A percentile compares a stretch with the other conserved stretches of the same genome.
Evolutionary conservation across 139 green algal species (phyloP).

Genomic region (Monoraphidium neglectum): DNA sequence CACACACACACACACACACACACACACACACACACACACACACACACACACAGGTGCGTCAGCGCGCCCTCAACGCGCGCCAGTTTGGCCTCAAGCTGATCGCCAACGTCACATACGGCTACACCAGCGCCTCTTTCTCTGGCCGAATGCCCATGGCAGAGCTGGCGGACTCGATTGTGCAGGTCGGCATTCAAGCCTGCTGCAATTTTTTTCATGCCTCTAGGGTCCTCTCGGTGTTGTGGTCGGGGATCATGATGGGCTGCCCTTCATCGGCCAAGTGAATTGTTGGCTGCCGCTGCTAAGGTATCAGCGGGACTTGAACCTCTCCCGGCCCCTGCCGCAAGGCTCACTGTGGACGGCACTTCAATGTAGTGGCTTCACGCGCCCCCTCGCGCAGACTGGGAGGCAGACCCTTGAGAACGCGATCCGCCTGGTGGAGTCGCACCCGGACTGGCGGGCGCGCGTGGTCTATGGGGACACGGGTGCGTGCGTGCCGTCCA

Average conservation of each 20-base stretch:
- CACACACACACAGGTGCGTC: constrained; percentile 57
- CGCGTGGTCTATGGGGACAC: constrained; percentile 87
- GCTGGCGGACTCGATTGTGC: constrained; percentile 96
- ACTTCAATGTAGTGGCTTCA: too few relatives aligned
- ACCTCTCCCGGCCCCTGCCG: too few relatives aligned
- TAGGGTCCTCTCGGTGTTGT: too few relatives aligned
- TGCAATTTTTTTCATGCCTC: neutral
- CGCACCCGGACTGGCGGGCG: constrained; percentile 58
- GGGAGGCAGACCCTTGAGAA: constrained; percentile 89
- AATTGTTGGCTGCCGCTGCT: neutral
- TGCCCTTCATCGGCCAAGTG: neutral
- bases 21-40: neutral
- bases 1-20: neutral
- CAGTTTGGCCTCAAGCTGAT: constrained; percentile 98
- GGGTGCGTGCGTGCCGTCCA: too few relatives aligned
- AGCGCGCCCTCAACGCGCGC: constrained; percentile 89
- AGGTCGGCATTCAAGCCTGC: constrained; percentile 25
- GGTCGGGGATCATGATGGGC: too few relatives aligned
- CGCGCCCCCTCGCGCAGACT: too few relatives aligned
- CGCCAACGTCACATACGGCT: constrained; percentile 93
- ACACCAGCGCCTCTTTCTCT: constrained; percentile 65
- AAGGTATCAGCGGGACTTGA: too few relatives aligned
- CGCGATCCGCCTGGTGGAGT: constrained; percentile 83
- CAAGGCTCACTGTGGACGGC: too few relatives aligned
- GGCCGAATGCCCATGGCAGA: constrained; percentile 97